Conservation (phyloP, 345 rosid genomes). For the Salix udensis region DNA sequence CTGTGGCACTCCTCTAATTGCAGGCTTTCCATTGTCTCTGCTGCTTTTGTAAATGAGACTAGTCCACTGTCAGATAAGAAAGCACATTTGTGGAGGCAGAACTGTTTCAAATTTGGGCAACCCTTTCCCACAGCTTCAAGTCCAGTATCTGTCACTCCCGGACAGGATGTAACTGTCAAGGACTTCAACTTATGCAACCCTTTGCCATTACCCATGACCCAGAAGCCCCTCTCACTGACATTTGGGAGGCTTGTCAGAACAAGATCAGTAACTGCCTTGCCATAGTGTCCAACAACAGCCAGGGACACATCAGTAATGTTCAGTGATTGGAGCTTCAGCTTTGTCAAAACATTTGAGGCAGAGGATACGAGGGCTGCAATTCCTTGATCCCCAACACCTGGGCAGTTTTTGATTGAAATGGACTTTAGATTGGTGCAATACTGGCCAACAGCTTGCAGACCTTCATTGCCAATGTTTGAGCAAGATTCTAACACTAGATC, state of each 20-base stretch:
- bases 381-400: constrained; percentile 87
- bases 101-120: constrained; percentile 70
- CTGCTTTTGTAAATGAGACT: constrained; percentile 62
- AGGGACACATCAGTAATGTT: constrained; percentile 76
- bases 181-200: constrained; percentile 79
- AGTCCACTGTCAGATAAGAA: constrained; percentile 75
- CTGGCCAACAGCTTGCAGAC: constrained; percentile 60
- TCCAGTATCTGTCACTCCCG: constrained; percentile 67
- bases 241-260: constrained; percentile 53
- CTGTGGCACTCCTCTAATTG: constrained; percentile 93
- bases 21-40: constrained; percentile 66
- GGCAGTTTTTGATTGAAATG: constrained; percentile 65
- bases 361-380: constrained; percentile 55
- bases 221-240: constrained; percentile 81
- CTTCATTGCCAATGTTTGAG: constrained; percentile 66
- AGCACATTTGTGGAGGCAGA: constrained; percentile 47
- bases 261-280: constrained; percentile 64
- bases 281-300: constrained; percentile 87
- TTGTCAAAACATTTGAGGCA: constrained; percentile 40
- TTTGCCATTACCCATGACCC: constrained; percentile 92
- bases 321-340: constrained; percentile 73
- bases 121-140: constrained; percentile 77
- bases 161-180: constrained; percentile 57
- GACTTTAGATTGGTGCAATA: constrained; percentile 67
- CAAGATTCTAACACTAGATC: constrained; percentile 76